Evolutionary conservation across 306 rosid genomes (phyloP).

Genomic region (Corylus heterophylla): DNA sequence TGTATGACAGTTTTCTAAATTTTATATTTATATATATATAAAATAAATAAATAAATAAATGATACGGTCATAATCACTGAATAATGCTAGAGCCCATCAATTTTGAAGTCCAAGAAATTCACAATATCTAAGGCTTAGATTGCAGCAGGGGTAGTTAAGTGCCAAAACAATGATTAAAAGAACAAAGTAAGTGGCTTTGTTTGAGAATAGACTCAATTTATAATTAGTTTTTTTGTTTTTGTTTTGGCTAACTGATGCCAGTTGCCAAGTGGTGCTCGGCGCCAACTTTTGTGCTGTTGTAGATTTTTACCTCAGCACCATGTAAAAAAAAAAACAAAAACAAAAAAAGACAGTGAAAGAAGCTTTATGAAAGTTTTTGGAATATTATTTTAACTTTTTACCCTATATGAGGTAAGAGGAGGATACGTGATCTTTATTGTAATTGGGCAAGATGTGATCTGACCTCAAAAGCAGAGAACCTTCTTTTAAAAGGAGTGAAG

Average conservation of each 20-base stretch:
- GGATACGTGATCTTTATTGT: not conserved
- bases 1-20: too few species aligned
- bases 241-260: not conserved
- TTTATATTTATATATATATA: too few species aligned
- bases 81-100: slow-evolving; percentile 6
- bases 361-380: not conserved
- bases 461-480: slow-evolving; percentile 5
- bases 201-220: not conserved
- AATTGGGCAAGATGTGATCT: slow-evolving; percentile 1
- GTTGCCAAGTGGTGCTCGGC: not conserved
- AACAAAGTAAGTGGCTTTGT: not conserved
- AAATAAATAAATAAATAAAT: not conserved
- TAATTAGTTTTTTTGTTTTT: not conserved
- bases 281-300: not conserved
- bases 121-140: slow-evolving; percentile 44
- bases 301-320: not conserved
- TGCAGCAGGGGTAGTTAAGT: slow-evolving; percentile 23
- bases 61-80: slow-evolving; percentile 28
- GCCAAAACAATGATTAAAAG: slow-evolving; percentile 12
- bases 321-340: not conserved
- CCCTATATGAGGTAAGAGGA: not conserved
- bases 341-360: not conserved
- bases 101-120: slow-evolving; percentile 20
- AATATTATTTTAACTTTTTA: not conserved
- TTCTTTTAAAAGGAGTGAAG: not conserved